phyloP scores from a whole-genome alignment of 495 filamentous ascomycete genomes.

The Penicillium psychrofluorescens region DNA sequence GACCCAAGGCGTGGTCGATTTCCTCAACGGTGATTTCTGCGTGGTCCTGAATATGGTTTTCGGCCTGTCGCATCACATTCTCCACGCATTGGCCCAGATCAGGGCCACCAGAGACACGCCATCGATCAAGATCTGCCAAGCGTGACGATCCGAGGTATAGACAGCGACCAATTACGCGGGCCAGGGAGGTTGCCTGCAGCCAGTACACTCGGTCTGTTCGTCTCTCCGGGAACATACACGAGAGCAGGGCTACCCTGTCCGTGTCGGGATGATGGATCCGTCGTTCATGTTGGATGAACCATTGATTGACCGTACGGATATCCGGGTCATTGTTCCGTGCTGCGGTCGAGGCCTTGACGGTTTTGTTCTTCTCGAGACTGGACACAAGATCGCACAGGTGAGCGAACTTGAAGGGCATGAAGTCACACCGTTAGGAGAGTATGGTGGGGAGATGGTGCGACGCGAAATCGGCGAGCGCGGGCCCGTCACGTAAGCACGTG shows the following conservation, averaged over 20 bases:
- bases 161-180: conserved; percentile 55
- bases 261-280: conserved; percentile 44
- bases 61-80: conserved; percentile 55
- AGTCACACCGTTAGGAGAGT: neutral
- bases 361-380: conserved; percentile 37
- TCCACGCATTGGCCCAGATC: conserved; percentile 69
- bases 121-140: conserved; percentile 53
- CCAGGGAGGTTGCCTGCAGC: conserved; percentile 52
- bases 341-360: conserved; percentile 29
- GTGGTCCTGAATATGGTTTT: conserved; percentile 33
- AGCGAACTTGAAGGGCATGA: conserved; percentile 57
- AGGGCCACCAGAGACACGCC: conserved; percentile 46
- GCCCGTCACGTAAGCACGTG: conserved; percentile 30
- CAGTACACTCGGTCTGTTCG: conserved; percentile 69
- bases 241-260: conserved; percentile 55
- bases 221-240: conserved; percentile 66
- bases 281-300: conserved; percentile 53
- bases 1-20: conserved; percentile 57
- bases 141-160: conserved; percentile 53
- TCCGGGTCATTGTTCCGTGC: conserved; percentile 24
- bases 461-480: conserved; percentile 9
- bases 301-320: conserved; percentile 38
- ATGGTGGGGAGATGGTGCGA: conserved; percentile 1
- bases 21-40: conserved; percentile 62
- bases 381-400: conserved; percentile 56